These are phyloP conservation scores for Cetradonia linearis DNA, from an alignment of 495 filamentous ascomycete genomes.

Conservation along the genomic window DNA sequence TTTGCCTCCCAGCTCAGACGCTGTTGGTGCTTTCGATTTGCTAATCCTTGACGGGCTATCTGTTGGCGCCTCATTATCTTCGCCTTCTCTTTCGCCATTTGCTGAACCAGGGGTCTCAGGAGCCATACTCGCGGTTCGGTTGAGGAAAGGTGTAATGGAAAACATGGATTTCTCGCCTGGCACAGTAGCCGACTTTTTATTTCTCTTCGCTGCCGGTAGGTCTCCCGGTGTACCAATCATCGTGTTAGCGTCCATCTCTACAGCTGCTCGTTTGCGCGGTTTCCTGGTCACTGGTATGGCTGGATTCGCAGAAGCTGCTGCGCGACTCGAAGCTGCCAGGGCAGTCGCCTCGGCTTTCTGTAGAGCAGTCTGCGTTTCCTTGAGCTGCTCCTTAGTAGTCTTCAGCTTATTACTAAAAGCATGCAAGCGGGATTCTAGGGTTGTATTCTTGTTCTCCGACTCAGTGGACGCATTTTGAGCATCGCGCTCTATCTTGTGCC, in stretches of 20 bases:
- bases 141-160: conserved; percentile 86
- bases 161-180: conserved; percentile 81
- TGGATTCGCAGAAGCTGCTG: conserved; percentile 11
- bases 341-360: conserved; percentile 34
- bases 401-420: conserved; percentile 56
- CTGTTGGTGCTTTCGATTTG: conserved; percentile 9
- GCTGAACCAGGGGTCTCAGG: conserved; percentile 36
- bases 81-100: not conserved
- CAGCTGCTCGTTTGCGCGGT: conserved; percentile 39
- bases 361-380: conserved; percentile 40
- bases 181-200: conserved; percentile 41
- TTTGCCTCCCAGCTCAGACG: not conserved
- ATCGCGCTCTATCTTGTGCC: conserved; percentile 30
- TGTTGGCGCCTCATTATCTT: not conserved
- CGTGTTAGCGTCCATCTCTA: conserved; percentile 40
- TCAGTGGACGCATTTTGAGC: conserved; percentile 31
- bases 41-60: not conserved
- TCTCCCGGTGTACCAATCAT: conserved; percentile 60
- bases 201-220: conserved; percentile 44
- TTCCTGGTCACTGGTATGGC: conserved; percentile 27
- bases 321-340: conserved; percentile 34
- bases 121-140: conserved; percentile 55
- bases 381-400: conserved; percentile 59
- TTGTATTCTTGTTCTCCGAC: conserved; percentile 44
- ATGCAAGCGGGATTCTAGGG: conserved; percentile 58